These are phyloP conservation scores for Mallotus nudiflorus DNA, from an alignment of 345 rosid genomes.

Conservation along the genomic window DNA sequence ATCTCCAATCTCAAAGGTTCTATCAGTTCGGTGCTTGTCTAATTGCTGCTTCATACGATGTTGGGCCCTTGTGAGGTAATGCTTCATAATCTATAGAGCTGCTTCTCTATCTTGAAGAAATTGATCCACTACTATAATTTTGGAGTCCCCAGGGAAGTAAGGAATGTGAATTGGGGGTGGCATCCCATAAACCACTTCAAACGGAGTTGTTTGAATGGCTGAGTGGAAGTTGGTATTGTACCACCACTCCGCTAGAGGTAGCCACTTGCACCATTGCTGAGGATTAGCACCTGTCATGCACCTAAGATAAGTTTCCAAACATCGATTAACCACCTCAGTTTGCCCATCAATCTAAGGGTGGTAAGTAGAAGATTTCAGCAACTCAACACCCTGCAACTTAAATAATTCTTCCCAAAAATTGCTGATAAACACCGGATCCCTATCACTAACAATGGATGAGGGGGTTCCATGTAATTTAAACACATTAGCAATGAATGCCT, in stretches of 20 bases:
- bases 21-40: background rate
- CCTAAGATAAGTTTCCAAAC: no score
- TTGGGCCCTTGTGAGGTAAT: background rate
- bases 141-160: background rate
- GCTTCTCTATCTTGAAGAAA: background rate
- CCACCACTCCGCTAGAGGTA: background rate
- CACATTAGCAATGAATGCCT: background rate
- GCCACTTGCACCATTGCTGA: no score
- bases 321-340: no score
- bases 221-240: background rate
- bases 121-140: background rate
- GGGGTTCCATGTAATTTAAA: background rate
- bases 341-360: background rate
- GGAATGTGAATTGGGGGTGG: conserved; percentile 5
- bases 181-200: no score
- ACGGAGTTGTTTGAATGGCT: background rate
- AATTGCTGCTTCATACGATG: background rate
- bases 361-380: background rate
- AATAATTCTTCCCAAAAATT: background rate
- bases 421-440: no score
- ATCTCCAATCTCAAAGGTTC: no score
- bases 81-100: background rate
- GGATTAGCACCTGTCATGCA: no score
- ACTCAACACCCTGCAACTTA: background rate
- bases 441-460: background rate